Conservation (phyloP, 1,284 basidiomycete genomes). For the Gomphus sp. region DNA sequence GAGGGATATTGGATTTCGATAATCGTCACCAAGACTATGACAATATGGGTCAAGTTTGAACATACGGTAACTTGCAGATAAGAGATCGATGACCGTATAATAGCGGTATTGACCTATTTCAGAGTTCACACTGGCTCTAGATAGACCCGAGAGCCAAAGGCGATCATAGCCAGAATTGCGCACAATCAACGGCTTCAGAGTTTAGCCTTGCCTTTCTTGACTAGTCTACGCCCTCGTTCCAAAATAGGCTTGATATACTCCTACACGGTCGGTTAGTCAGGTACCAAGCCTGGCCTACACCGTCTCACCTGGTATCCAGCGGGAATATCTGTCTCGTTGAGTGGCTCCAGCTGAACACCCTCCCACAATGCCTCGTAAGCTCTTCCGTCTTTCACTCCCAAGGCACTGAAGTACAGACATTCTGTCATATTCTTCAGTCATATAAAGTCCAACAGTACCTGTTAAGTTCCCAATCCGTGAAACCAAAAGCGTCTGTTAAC, state of each 20-base stretch:
- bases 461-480: slow-evolving; percentile 70
- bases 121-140: neutral
- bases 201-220: slow-evolving; percentile 1
- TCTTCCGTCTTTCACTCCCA: slow-evolving; percentile 58
- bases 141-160: neutral
- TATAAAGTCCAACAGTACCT: slow-evolving; percentile 29
- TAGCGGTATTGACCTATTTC: neutral
- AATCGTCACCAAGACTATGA: too few relatives aligned
- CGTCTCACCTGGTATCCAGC: slow-evolving; percentile 43
- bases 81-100: neutral
- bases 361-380: slow-evolving; percentile 66
- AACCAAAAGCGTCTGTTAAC: slow-evolving; percentile 67
- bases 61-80: neutral
- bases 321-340: slow-evolving; percentile 46
- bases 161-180: neutral
- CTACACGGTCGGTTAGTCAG: slow-evolving; percentile 17
- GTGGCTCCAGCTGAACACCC: slow-evolving; percentile 51
- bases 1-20: too few relatives aligned
- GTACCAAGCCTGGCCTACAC: neutral
- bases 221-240: slow-evolving; percentile 30
- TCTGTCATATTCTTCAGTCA: neutral
- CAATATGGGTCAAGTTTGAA: too few relatives aligned
- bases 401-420: slow-evolving; percentile 29
- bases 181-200: neutral
- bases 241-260: slow-evolving; percentile 41